Percentiles rank a stretch among this genome's conserved stretches.
Evolutionary conservation across 805 yeast genomes (phyloP).

Genomic region (Ogataea nakhonphanomensis): DNA sequence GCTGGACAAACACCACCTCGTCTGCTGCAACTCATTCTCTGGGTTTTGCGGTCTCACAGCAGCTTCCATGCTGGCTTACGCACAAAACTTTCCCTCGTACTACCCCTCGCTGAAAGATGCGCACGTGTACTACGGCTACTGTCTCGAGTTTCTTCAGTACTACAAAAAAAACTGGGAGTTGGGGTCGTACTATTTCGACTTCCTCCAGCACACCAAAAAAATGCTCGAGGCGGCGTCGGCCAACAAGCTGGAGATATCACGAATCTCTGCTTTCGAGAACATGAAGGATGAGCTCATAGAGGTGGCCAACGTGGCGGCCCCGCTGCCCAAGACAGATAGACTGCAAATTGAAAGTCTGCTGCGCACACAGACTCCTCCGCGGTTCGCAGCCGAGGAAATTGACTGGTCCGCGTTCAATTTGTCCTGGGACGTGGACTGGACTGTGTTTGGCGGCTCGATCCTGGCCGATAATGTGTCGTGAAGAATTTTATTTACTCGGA

Average conservation of each 20-base stretch:
- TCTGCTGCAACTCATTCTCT: slow-evolving; percentile 13
- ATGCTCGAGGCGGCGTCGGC: slow-evolving; percentile 16
- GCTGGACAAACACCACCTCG: slow-evolving; percentile 3
- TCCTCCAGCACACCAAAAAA: slow-evolving; percentile 10
- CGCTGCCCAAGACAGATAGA: slow-evolving; percentile 13
- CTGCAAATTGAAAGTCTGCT: slow-evolving; percentile 11
- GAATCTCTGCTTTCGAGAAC: slow-evolving; percentile 16
- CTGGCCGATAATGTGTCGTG: slow-evolving; percentile 1
- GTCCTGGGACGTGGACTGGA: slow-evolving; percentile 13
- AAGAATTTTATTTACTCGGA: too few species aligned
- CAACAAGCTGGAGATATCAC: slow-evolving; percentile 10
- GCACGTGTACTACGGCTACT: slow-evolving; percentile 9
- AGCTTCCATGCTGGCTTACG: slow-evolving; percentile 16
- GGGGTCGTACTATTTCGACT: slow-evolving; percentile 14
- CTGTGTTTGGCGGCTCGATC: slow-evolving; percentile 2
- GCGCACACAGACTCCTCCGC: slow-evolving; percentile 4
- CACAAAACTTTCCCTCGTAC: slow-evolving; percentile 15
- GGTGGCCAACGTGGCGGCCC: slow-evolving; percentile 19
- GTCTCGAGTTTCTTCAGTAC: slow-evolving; percentile 8
- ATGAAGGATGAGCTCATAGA: slow-evolving; percentile 19
- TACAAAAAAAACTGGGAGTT: slow-evolving; percentile 18
- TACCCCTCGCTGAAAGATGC: slow-evolving; percentile 14
- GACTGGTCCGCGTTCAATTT: slow-evolving; percentile 7
- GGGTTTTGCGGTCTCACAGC: slow-evolving; percentile 16
- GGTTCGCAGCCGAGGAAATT: slow-evolving; percentile 1